Percentiles rank a stretch among this genome's conserved stretches.
Conservation (phyloP, 768 basidiomycete species). For the Trametes villosa region DNA sequence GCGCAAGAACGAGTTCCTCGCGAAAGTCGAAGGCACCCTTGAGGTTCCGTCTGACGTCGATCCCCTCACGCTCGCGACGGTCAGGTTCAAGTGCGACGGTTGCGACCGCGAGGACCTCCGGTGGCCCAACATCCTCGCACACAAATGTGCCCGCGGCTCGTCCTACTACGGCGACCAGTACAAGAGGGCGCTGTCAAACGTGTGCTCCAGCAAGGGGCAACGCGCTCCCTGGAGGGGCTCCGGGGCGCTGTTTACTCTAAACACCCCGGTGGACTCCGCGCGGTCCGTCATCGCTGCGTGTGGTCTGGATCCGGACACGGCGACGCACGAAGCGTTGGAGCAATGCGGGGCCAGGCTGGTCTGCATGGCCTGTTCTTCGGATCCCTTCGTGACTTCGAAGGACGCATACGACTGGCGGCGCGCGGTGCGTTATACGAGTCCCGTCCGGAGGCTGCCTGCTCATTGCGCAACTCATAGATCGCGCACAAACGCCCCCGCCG, state of each 20-base stretch:
- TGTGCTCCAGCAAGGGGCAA: not conserved
- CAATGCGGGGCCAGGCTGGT: not conserved
- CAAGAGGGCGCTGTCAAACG: not conserved
- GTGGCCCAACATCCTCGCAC: not conserved
- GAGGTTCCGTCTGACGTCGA: not conserved
- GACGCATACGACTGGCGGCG: not conserved
- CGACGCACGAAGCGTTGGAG: constrained; percentile 12
- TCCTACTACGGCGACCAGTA: not conserved
- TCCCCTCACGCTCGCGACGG: constrained; percentile 2
- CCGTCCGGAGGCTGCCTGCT: not conserved
- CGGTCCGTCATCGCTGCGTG: not conserved
- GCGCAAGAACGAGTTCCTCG: not conserved
- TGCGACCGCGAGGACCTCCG: not conserved
- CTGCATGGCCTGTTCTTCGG: not conserved
- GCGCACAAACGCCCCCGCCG: not conserved
- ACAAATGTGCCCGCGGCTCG: not conserved
- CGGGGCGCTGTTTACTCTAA: not conserved
- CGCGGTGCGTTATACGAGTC: not conserved
- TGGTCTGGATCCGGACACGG: constrained; percentile 7
- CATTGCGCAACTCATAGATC: not conserved
- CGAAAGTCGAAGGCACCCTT: not conserved
- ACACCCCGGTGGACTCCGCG: not conserved
- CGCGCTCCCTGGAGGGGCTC: not conserved
- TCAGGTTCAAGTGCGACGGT: not conserved
- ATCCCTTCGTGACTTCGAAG: not conserved